Percentiles rank a stretch among this genome's conserved stretches.
Evolutionary conservation across 202 grass and related monocot species (phyloP).

Genomic region (Cymbopogon flexuosus): DNA sequence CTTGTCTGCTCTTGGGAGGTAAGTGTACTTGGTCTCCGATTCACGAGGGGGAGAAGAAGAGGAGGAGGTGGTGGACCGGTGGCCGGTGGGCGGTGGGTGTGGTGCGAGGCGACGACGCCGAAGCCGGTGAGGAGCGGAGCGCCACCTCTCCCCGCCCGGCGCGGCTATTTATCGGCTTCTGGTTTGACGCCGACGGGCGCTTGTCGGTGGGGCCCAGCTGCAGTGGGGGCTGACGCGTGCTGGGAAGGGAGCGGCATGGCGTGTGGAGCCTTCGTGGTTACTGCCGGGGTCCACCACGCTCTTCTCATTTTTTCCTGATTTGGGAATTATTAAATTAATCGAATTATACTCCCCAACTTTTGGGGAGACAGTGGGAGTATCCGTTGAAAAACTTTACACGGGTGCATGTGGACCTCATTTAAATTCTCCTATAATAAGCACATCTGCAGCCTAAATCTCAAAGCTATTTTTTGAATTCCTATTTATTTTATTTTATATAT

Average conservation of each 20-base stretch:
- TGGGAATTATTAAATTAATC: not conserved
- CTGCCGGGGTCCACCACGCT: not conserved
- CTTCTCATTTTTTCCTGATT: not conserved
- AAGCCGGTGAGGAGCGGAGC: not conserved
- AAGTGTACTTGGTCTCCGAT: constrained; percentile 6
- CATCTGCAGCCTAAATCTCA: not conserved
- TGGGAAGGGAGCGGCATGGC: not conserved
- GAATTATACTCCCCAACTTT: not conserved
- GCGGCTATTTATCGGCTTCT: constrained; percentile 36
- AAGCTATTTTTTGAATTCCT: not conserved
- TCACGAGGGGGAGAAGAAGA: not conserved
- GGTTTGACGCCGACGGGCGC: constrained; percentile 18
- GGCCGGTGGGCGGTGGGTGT: not conserved
- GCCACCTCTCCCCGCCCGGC: not conserved
- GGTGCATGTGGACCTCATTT: not conserved
- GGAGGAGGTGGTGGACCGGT: constrained; percentile 28
- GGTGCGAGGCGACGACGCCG: constrained; percentile 6
- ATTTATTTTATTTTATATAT: too few relatives aligned
- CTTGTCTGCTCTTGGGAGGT: not conserved
- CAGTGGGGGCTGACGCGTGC: constrained; percentile 4
- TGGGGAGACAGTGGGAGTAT: not conserved
- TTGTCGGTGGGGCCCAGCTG: not conserved
- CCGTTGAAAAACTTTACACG: constrained; percentile 1
- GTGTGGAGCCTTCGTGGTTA: not conserved
- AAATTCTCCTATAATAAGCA: not conserved